Percentiles rank a stretch among this genome's conserved stretches.
Conservation (phyloP, 202 grass and related monocot species). For the Bolboschoenoplectus hybrid region DNA sequence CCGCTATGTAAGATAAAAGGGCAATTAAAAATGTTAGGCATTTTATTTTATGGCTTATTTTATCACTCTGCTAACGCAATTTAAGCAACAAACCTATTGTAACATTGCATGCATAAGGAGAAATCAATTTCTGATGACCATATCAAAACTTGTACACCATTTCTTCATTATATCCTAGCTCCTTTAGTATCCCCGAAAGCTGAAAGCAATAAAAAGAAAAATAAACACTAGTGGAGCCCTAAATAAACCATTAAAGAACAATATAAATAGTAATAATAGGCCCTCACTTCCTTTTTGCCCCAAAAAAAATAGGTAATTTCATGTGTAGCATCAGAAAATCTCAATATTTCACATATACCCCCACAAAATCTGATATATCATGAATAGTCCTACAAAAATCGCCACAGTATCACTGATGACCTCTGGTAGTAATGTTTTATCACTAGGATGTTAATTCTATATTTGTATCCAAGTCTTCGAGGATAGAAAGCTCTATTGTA, state of each 20-base stretch:
- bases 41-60: slow-evolving; percentile 8
- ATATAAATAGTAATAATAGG: background rate
- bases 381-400: background rate
- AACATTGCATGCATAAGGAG: slow-evolving; percentile 13
- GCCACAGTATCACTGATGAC: background rate
- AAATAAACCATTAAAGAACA: background rate
- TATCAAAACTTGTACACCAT: slow-evolving; percentile 98
- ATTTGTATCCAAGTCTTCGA: background rate
- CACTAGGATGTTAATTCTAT: background rate
- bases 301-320: background rate
- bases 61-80: background rate
- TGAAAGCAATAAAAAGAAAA: slow-evolving; percentile 41
- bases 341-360: background rate
- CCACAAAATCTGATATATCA: background rate
- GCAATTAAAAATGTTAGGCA: slow-evolving; percentile 7
- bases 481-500: background rate
- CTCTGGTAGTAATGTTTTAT: background rate
- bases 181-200: slow-evolving; percentile 79
- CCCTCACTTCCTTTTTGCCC: background rate
- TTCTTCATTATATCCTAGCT: slow-evolving; percentile 67
- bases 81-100: background rate
- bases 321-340: background rate
- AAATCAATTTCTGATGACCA: slow-evolving; percentile 27
- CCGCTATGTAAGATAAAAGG: background rate
- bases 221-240: background rate